These are phyloP conservation scores for Dendrostoma leiphaemia DNA, from an alignment of 2,329 filamentous ascomycete species.

Conservation along the genomic window DNA sequence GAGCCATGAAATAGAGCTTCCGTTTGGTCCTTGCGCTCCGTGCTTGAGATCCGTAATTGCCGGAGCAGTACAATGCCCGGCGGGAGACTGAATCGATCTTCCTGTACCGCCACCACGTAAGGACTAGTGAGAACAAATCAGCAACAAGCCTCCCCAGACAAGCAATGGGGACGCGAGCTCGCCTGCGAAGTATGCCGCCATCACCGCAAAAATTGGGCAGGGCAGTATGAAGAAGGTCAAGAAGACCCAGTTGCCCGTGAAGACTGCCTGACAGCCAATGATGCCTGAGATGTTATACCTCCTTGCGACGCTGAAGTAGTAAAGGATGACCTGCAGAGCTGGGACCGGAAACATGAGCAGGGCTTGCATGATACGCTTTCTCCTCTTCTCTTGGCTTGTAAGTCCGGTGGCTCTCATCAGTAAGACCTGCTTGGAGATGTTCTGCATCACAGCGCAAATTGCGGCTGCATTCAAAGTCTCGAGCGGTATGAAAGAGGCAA, in stretches of 20 bases:
- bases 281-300: slow-evolving; percentile 50
- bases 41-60: slow-evolving; percentile 37
- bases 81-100: slow-evolving; percentile 41
- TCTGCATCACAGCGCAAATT: slow-evolving; percentile 53
- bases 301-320: slow-evolving; percentile 44
- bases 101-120: slow-evolving; percentile 38
- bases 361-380: slow-evolving; percentile 44
- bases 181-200: slow-evolving; percentile 48
- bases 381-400: slow-evolving; percentile 38
- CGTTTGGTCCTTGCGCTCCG: slow-evolving; percentile 47
- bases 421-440: slow-evolving; percentile 50
- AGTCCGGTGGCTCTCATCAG: slow-evolving; percentile 40
- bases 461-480: slow-evolving; percentile 47
- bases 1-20: slow-evolving; percentile 54
- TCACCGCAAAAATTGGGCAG: slow-evolving; percentile 39
- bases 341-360: slow-evolving; percentile 56
- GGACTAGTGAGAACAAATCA: slow-evolving; percentile 6
- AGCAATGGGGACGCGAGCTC: slow-evolving; percentile 26
- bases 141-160: too few species aligned
- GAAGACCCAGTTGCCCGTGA: slow-evolving; percentile 45
- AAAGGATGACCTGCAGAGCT: slow-evolving; percentile 46
- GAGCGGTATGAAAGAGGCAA: slow-evolving; percentile 34
- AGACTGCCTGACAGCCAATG: slow-evolving; percentile 46
- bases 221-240: slow-evolving; percentile 48
- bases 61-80: slow-evolving; percentile 32